Evolutionary conservation across 2,329 filamentous ascomycete species (phyloP).

Genomic region (Magnaporthiopsis incrustans): DNA sequence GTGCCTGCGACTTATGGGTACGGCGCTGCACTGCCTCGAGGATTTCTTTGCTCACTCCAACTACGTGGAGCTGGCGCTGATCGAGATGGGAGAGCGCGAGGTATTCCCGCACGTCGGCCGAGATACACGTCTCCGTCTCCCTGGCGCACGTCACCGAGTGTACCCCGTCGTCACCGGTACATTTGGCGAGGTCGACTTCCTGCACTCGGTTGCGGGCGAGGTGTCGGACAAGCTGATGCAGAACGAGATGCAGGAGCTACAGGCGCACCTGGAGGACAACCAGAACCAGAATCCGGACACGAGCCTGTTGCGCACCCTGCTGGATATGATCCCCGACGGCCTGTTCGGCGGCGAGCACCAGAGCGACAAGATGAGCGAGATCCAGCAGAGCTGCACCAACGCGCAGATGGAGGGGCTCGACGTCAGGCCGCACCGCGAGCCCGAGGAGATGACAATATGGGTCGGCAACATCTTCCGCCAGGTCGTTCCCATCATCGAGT

Average conservation of each 20-base stretch:
- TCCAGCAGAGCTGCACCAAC: conserved; percentile 66
- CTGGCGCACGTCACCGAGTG: conserved; percentile 56
- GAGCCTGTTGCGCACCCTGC: conserved; percentile 68
- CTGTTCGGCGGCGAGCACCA: conserved; percentile 69
- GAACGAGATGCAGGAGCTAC: conserved; percentile 81
- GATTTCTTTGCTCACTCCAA: conserved; percentile 93
- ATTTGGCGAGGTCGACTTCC: conserved; percentile 89
- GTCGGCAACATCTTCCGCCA: conserved; percentile 65
- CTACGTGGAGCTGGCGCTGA: conserved; percentile 79
- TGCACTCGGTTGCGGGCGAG: conserved; percentile 74
- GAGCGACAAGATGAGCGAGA: conserved; percentile 63
- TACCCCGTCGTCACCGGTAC: conserved; percentile 85
- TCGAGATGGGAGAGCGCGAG: conserved; percentile 72
- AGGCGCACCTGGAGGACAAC: conserved; percentile 67
- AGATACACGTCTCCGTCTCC: conserved; percentile 59
- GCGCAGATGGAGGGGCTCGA: conserved; percentile 68
- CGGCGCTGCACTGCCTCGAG: conserved; percentile 82
- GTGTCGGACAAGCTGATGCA: conserved; percentile 86
- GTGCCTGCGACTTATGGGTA: conserved; percentile 80
- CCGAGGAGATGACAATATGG: conserved; percentile 75
- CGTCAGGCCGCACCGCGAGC: conserved; percentile 64
- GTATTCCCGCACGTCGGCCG: conserved; percentile 84
- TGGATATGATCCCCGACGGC: conserved; percentile 74
- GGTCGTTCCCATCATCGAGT: conserved; percentile 83
- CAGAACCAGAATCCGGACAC: conserved; percentile 54